Evolutionary conservation across 148 eudicot genomes (phyloP), one percentile per base, ranked within the genome.

Genomic region (Chenopodium quinoa): DNA sequence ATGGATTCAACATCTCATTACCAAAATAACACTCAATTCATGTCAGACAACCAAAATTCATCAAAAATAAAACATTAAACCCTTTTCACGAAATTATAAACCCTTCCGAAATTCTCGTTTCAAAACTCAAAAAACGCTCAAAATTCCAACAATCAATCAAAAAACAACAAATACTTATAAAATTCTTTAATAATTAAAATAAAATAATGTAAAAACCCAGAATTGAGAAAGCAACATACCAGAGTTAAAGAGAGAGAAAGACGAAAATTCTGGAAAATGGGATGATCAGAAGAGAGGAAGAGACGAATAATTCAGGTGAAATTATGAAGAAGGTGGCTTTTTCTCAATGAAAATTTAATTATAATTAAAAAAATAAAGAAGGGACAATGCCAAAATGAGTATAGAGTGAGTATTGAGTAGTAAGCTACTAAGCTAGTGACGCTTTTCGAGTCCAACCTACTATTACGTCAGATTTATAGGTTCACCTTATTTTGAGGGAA

Each of bases 211-310:
- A n/a, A 10, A 32, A 76, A 11, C 62, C 3, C 8, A 34, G 4
- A 77, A 40, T 6, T n/a, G 22, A 8, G 48, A 78, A 66, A 65
- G 48, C 4, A 4, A 34, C 83, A 31, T 74, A 80, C 78, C 83
- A 74, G 73, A 73, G 72, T 9, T 40, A 40, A 69, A 20, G 71
- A 23, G 77, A 44, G 77, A 46, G 40, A 62, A 60, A 58, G n/a
- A 48, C 34, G 11, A 74, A 74, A 50, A 14, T 74, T 50, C 77
- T 48, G 37, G 77, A 74, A 17, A 56, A 12, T 4, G 62, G 22
- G 62, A 56, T 56, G 62, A 56, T 56, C 62, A 13, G 56, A 11
- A 52, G 48, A 46, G 48, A 46, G 54, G 14, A 13, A 48, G 52
- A 12, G 13, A 50, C 44, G 44, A 40, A 40, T 40, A 40, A 40